Base-by-base conservation (phyloP, 2,329 filamentous ascomycete species). In the Cytospora mali region DNA sequence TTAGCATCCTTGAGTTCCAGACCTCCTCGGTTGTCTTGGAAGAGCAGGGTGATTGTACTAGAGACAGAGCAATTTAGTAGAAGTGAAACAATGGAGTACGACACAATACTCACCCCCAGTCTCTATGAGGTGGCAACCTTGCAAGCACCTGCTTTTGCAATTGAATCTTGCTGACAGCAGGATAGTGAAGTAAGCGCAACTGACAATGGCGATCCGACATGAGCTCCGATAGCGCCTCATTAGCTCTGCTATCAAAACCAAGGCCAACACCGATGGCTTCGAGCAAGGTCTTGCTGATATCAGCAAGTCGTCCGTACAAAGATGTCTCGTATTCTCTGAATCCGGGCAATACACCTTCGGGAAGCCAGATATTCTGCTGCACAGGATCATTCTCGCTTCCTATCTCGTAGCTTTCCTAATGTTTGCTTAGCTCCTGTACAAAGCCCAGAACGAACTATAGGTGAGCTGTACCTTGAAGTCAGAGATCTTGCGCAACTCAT, bases 21-120 rank as follows among this genome's bases (percentile, higher is more conserved):
- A 0, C 82, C 82, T 3, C 81, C 81, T 55, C 76, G 75, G 28
- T 77, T 75, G 67, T 85, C 82, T 68, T 86, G 83, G 67, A 84
- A 84, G 7, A 85, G 71, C 62, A 86, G 66, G 0, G 83, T 86
- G 28, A 85, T 76, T 6, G 78, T 76, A 29, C 76, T 69, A 50
- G 29, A 29, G 33, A 18, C 18, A 35, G 39, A 21, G 51, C 10
- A 9, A 61, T 31, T 31, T 31, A 33, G 18, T 35, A 54, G 48
- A 51, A 39, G 21, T 18, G 18, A 16, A 25, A 28, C 29, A 14
- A 55, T 46, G 4, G 27, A 33, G 31, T 33, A 33, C 31, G 31
- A 6, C 31, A 13, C 31, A 33, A 62, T 70, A 18, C 66, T 65
- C 67, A 75, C 64, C 76, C 80, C 77, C 81, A 85, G 67, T 85